phyloP scores from a whole-genome alignment of 495 filamentous ascomycete species.

The Pseudotulostoma volvatum region DNA sequence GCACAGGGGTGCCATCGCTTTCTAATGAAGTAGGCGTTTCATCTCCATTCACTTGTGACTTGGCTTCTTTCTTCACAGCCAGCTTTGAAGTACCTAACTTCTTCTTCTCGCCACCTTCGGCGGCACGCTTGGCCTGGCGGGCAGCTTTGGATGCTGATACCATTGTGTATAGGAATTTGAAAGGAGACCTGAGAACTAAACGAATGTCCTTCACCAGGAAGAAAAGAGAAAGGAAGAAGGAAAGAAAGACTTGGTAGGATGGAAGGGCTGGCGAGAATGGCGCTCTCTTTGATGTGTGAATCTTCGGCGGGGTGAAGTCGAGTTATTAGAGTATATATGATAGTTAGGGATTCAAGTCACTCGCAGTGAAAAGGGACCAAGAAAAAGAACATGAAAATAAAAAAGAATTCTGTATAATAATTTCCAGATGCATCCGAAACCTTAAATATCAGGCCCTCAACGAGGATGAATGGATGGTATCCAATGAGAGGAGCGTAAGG shows the following conservation, averaged over 20 bases:
- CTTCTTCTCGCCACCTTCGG: constrained; percentile 53
- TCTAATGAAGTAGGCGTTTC: constrained; percentile 44
- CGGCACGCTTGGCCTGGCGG: constrained; percentile 86
- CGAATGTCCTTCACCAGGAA: constrained; percentile 6
- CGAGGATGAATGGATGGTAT: too few species aligned
- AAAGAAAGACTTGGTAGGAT: too few species aligned
- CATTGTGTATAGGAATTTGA: constrained; percentile 17
- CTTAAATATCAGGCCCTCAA: too few species aligned
- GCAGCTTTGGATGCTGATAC: constrained; percentile 96
- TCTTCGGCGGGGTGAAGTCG: constrained; percentile 4
- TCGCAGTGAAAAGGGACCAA: constrained; percentile 6
- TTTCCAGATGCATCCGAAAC: too few species aligned
- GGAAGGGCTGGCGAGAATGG: too few species aligned
- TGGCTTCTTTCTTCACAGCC: constrained; percentile 45
- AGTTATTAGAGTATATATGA: constrained; percentile 1
- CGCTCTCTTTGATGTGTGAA: too few species aligned
- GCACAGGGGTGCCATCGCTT: constrained; percentile 39
- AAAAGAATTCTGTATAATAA: too few species aligned
- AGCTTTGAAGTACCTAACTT: constrained; percentile 54
- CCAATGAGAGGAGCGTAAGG: too few species aligned
- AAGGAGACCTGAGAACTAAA: constrained; percentile 1
- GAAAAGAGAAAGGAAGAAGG: constrained; percentile 5
- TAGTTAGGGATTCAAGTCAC: not conserved
- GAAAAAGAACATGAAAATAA: constrained; percentile 3
- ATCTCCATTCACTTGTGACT: constrained; percentile 52